Percentiles rank a stretch among this genome's conserved stretches.
Evolutionary conservation across 73 alveolate genomes (phyloP).

Genomic region (Urostyla sp.): DNA sequence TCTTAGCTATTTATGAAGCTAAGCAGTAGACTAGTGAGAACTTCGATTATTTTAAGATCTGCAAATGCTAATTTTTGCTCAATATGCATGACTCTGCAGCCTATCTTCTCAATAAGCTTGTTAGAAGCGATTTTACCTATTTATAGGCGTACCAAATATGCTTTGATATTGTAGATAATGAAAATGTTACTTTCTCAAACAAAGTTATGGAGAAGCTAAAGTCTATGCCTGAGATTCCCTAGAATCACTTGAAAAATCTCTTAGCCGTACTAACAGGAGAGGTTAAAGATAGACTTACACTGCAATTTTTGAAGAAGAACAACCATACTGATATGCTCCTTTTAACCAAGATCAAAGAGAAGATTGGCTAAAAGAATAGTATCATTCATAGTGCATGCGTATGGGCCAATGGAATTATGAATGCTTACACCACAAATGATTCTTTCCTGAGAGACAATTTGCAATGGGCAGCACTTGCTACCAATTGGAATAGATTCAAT

Average conservation of each 20-base stretch:
- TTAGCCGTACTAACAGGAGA: constrained; percentile 71
- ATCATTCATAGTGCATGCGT: constrained; percentile 79
- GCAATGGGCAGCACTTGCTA: constrained; percentile 90
- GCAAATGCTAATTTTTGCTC: constrained; percentile 89
- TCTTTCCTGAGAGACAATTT: constrained; percentile 87
- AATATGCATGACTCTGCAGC: constrained; percentile 89
- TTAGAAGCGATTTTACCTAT: constrained; percentile 72
- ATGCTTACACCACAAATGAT: constrained; percentile 78
- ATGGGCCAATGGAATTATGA: constrained; percentile 77
- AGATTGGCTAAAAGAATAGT: constrained; percentile 70
- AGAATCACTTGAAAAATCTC: too few species aligned
- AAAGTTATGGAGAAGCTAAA: constrained; percentile 57
- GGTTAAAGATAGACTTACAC: constrained; percentile 72
- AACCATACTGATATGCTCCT: constrained; percentile 81
- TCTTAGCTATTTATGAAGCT: constrained; percentile 74
- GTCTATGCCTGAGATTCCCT: too few species aligned
- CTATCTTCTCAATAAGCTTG: constrained; percentile 73
- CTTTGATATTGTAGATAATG: constrained; percentile 88
- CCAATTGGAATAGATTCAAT: constrained; percentile 96
- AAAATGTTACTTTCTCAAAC: constrained; percentile 84
- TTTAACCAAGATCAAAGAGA: constrained; percentile 67
- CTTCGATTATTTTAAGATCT: constrained; percentile 77
- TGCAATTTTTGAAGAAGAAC: constrained; percentile 82
- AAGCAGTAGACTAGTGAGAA: constrained; percentile 75
- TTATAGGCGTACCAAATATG: constrained; percentile 90